These are phyloP conservation scores for Oryza australiensis DNA, from an alignment of 176 grass and related monocot genomes.

Conservation along the genomic window DNA sequence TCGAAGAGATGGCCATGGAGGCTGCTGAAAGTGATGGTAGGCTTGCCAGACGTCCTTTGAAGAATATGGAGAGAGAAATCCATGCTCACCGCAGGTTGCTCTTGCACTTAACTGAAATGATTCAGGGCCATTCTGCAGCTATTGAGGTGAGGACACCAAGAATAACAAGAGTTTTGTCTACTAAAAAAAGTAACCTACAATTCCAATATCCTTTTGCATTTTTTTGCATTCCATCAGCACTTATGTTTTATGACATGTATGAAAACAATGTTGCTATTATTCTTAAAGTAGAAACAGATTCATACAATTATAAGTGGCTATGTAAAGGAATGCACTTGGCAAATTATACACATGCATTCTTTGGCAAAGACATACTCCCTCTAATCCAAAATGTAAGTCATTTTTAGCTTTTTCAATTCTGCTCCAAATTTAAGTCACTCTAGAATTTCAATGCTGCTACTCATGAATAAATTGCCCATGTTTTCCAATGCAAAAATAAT, in stretches of 20 bases:
- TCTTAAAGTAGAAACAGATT: not conserved
- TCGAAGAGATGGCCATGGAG: slow-evolving; percentile 57
- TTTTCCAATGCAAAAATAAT: too few relatives aligned
- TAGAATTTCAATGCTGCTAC: too few relatives aligned
- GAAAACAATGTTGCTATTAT: not conserved
- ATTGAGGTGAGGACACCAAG: slow-evolving; percentile 50
- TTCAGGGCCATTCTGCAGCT: slow-evolving; percentile 51
- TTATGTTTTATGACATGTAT: not conserved
- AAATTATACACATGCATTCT: too few relatives aligned
- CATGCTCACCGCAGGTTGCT: slow-evolving; percentile 64
- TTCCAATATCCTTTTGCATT: not conserved
- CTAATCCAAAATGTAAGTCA: too few relatives aligned
- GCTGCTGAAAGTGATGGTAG: slow-evolving; percentile 68
- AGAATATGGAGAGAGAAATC: slow-evolving; percentile 57
- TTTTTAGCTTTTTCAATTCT: too few relatives aligned
- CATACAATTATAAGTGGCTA: not conserved
- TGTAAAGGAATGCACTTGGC: slow-evolving; percentile 1
- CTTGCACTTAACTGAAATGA: slow-evolving; percentile 40
- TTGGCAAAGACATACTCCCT: too few relatives aligned
- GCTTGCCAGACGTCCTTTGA: slow-evolving; percentile 66
- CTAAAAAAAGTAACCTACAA: not conserved
- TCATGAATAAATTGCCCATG: too few relatives aligned
- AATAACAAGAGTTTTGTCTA: not conserved
- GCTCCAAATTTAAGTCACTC: too few relatives aligned
- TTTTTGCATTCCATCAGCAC: slow-evolving; percentile 3